phyloP scores from a whole-genome alignment of 805 yeast species.

The Barnettozyma salicaria region DNA sequence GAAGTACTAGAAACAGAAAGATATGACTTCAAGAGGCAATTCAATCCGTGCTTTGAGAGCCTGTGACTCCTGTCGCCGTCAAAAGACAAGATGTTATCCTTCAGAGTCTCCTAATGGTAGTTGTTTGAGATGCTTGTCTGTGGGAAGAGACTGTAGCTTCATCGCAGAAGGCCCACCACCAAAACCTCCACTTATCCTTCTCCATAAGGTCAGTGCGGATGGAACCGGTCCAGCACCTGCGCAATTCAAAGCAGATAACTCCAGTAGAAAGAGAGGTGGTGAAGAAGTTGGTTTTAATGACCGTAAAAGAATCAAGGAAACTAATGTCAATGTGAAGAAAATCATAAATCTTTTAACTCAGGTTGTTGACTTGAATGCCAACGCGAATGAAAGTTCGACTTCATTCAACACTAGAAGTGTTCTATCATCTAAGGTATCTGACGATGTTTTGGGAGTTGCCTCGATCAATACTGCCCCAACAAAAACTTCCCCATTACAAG shows the following conservation, averaged over 20 bases:
- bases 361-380: too few species aligned
- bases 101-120: slow-evolving; percentile 35
- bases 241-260: not conserved
- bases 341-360: slow-evolving; percentile 4
- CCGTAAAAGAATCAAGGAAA: slow-evolving; percentile 10
- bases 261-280: not conserved
- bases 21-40: not conserved
- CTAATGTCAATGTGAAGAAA: slow-evolving; percentile 8
- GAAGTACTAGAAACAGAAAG: too few species aligned
- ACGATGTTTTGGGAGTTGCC: slow-evolving; percentile 8
- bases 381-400: too few species aligned
- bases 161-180: slow-evolving; percentile 16
- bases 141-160: slow-evolving; percentile 40
- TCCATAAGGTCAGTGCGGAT: slow-evolving; percentile 5
- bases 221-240: not conserved
- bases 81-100: slow-evolving; percentile 58
- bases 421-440: slow-evolving; percentile 6
- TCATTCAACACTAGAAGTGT: slow-evolving; percentile 13
- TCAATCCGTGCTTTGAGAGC: slow-evolving; percentile 41
- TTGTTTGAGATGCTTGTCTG: slow-evolving; percentile 54
- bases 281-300: slow-evolving; percentile 3
- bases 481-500: slow-evolving; percentile 20
- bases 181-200: slow-evolving; percentile 6
- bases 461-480: slow-evolving; percentile 26
- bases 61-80: slow-evolving; percentile 48